phyloP scores from a whole-genome alignment of 139 green algal species.

The Picochlorum sp. region DNA sequence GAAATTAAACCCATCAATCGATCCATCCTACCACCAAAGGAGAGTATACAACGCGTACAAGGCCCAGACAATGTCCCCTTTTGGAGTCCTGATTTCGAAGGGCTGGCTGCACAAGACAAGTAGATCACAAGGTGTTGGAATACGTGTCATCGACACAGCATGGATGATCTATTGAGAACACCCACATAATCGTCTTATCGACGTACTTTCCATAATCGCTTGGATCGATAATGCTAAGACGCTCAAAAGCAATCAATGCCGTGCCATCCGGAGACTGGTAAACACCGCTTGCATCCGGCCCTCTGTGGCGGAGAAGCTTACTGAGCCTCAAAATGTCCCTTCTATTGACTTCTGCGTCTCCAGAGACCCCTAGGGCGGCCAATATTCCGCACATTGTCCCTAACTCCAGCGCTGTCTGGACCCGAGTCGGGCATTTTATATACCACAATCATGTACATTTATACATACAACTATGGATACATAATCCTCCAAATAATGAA shows the following conservation, averaged over 20 bases:
- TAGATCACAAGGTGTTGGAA: too few species aligned
- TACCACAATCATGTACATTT: too few species aligned
- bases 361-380: conserved; percentile 37
- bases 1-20: neutral
- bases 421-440: too few species aligned
- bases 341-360: conserved; percentile 40
- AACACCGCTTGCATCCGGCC: conserved; percentile 40
- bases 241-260: conserved; percentile 48
- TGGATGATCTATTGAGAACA: neutral
- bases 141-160: neutral
- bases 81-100: conserved; percentile 41
- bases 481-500: too few species aligned
- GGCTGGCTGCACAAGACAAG: conserved; percentile 43
- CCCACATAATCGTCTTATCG: neutral
- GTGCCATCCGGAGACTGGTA: conserved; percentile 35
- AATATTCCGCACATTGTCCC: conserved; percentile 58
- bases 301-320: conserved; percentile 40
- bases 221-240: conserved; percentile 56
- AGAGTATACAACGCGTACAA: conserved; percentile 33
- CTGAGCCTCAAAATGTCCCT: conserved; percentile 31
- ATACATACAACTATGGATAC: too few species aligned
- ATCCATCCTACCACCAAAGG: neutral
- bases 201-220: conserved; percentile 43
- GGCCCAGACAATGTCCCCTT: conserved; percentile 48
- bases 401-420: conserved; percentile 4